phyloP scores from a whole-genome alignment of 139 green algal species.

The Chlamydomonas incerta region DNA sequence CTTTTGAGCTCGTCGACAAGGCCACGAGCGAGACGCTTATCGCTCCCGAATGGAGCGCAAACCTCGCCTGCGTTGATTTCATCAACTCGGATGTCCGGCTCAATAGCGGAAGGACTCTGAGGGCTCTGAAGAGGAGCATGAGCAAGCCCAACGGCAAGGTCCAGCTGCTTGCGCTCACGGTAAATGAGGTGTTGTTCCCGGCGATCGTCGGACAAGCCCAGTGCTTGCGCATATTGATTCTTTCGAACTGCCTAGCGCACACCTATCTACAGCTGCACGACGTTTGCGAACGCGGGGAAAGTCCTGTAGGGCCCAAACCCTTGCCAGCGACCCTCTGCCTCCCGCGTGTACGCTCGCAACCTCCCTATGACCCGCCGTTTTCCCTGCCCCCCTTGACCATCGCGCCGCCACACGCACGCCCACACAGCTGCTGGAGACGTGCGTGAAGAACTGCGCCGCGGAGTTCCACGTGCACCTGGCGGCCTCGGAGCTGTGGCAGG shows the following conservation, averaged over 20 bases:
- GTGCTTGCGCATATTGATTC: too few relatives aligned
- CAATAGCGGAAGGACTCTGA: conserved; percentile 3
- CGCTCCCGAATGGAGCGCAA: conserved; percentile 61
- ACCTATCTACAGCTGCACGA: too few relatives aligned
- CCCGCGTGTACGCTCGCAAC: too few relatives aligned
- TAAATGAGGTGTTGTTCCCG: conserved; percentile 16
- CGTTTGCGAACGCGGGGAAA: too few relatives aligned
- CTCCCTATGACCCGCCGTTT: too few relatives aligned
- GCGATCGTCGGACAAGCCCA: too few relatives aligned
- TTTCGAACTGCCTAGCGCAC: too few relatives aligned
- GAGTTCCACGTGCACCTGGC: conserved; percentile 62
- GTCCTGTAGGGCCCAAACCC: too few relatives aligned
- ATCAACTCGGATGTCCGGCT: conserved; percentile 57
- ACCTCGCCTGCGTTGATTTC: conserved; percentile 65
- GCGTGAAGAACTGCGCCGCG: conserved; percentile 71
- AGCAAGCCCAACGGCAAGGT: conserved; percentile 52
- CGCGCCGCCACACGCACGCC: too few relatives aligned
- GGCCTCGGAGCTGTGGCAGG: conserved; percentile 59
- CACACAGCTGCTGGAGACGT: conserved; percentile 66
- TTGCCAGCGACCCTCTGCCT: too few relatives aligned
- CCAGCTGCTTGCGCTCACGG: conserved; percentile 65
- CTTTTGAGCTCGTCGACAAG: conserved; percentile 45
- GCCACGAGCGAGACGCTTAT: conserved; percentile 59
- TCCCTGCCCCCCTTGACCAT: too few relatives aligned
- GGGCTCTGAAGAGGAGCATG: conserved; percentile 37